phyloP scores from a whole-genome alignment of 495 filamentous ascomycete species.

The Penicillium soppii region DNA sequence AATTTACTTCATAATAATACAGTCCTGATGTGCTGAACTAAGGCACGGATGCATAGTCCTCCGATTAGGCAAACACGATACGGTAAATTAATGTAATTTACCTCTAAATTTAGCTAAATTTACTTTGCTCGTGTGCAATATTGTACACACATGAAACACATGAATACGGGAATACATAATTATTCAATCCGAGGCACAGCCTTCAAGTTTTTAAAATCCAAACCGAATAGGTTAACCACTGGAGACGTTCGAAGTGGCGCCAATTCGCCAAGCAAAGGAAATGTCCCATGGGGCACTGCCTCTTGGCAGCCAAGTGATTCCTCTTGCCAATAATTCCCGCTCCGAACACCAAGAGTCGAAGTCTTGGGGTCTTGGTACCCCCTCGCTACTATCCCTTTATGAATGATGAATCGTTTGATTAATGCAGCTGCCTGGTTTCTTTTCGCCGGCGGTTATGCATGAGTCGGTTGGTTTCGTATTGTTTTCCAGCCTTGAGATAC shows the following conservation, averaged over 20 bases:
- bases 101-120: no score
- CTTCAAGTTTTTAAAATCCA: neutral
- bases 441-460: conserved; percentile 1
- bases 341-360: conserved; percentile 23
- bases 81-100: neutral
- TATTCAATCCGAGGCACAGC: neutral
- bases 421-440: conserved; percentile 8
- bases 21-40: no score
- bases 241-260: neutral
- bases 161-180: no score
- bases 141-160: no score
- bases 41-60: no score
- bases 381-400: neutral
- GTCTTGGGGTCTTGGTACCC: conserved; percentile 14
- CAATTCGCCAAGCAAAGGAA: conserved; percentile 19
- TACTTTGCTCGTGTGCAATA: no score
- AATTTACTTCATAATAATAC: no score
- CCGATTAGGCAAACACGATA: neutral
- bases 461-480: neutral
- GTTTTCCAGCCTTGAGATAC: neutral
- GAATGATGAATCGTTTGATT: neutral
- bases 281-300: conserved; percentile 14
- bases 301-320: conserved; percentile 36
- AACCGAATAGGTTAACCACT: neutral
- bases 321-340: conserved; percentile 32